Base-by-base conservation (phyloP, 176 grass and related monocot genomes). In the Guadua angustifolia region DNA sequence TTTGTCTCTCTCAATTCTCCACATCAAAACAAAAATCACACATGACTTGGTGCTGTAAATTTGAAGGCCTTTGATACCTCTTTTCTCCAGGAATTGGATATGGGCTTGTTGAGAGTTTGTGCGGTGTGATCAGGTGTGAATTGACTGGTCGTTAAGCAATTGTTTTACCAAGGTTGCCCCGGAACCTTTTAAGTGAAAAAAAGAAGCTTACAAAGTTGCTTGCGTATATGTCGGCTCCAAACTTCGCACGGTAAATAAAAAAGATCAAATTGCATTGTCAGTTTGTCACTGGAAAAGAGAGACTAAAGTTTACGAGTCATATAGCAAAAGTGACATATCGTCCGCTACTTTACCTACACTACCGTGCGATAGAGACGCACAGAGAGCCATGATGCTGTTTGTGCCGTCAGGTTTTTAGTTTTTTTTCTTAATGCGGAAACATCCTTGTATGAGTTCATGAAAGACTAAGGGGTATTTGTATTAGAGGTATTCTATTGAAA, bases 171-270 rank as follows among this genome's bases (percentile, higher is more conserved):
- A 74, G 52, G 82, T 49, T 75, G 21, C 6, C 18, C 32, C 64
- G 6, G 3, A 73, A 16, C 66, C 42, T 45, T 82, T 18, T 7
- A 43, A 64, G 56, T 45, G n/a, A 39, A 51, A 6, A 21, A 66
- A 85, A 62, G 17, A 80, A 29, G 38, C 21, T 19, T 75, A 21
- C 21, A 47, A 68, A 66, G 60, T 66, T 81, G 77, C 39, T 74
- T 53, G 69, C 61, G 35, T 13, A 32, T 57, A 26, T 46, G 53
- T 82, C 71, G 35, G 45, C 59, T 39, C 22, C 18, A 46, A 14
- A 47, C 73, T 64, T 84, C 80, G 57, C 87, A 75, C 42, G 33
- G 51, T 80, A 46, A 80, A 82, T n/a, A n/a, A 68, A 49, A 6
- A 29, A 29, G 36, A 66, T 6, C 25, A 90, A 36, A 46, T 59